These are phyloP conservation scores for Gloeostereum incarnatum DNA, from an alignment of 768 basidiomycete genomes.

Conservation along the genomic window DNA sequence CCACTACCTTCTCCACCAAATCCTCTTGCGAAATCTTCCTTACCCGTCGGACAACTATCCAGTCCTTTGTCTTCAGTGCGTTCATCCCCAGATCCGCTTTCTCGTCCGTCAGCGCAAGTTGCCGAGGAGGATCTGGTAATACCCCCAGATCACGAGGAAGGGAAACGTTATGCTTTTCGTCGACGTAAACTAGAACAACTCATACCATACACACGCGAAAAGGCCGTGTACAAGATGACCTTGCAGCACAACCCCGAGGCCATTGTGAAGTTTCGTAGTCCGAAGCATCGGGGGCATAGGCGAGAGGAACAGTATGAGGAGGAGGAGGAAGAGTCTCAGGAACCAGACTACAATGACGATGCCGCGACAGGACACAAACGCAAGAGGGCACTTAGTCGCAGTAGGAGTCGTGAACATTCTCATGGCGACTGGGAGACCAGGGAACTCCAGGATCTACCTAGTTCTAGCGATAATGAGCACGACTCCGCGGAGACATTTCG, in stretches of 20 bases:
- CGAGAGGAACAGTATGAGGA: constrained; percentile 15
- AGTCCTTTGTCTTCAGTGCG: not conserved
- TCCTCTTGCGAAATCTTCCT: not conserved
- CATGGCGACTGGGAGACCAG: not conserved
- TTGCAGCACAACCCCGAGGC: constrained; percentile 56
- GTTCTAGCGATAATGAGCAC: constrained; percentile 1
- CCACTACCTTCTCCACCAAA: not conserved
- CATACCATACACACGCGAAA: constrained; percentile 54
- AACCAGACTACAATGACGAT: not conserved
- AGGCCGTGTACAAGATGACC: constrained; percentile 37
- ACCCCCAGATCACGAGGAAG: constrained; percentile 8
- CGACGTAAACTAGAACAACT: constrained; percentile 44
- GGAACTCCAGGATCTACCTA: constrained; percentile 1
- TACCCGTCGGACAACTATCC: not conserved
- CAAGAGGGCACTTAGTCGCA: constrained; percentile 5
- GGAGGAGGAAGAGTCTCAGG: constrained; percentile 7
- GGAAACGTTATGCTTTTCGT: constrained; percentile 45
- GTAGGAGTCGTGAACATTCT: not conserved
- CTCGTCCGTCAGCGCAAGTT: not conserved
- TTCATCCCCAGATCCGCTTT: not conserved
- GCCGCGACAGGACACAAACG: constrained; percentile 4
- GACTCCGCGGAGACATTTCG: not conserved
- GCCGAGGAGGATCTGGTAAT: not conserved
- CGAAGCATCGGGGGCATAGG: constrained; percentile 14
- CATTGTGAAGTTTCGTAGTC: constrained; percentile 42